Conservation (phyloP, 495 filamentous ascomycete species). For the Lasiosphaeris hirsuta region DNA sequence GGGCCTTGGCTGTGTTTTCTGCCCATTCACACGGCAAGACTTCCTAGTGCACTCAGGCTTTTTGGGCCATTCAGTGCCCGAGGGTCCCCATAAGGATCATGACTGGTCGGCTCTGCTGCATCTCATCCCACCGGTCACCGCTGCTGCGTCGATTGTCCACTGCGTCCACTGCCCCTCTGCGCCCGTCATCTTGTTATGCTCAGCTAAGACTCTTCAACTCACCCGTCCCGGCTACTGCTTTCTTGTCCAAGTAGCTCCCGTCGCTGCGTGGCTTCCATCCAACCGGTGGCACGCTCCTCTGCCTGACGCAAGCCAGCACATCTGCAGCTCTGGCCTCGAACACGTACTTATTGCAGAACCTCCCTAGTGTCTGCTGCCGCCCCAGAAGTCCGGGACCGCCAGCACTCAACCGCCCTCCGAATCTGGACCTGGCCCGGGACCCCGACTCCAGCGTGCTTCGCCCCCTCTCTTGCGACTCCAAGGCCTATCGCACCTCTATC, state of each 20-base stretch:
- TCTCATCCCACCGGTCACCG: slow-evolving; percentile 36
- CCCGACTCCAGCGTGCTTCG: slow-evolving; percentile 6
- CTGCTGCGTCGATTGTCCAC: slow-evolving; percentile 32
- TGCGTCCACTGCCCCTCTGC: slow-evolving; percentile 28
- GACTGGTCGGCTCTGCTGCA: slow-evolving; percentile 40
- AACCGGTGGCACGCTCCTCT: not conserved
- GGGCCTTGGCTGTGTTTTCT: slow-evolving; percentile 21
- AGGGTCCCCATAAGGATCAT: slow-evolving; percentile 32
- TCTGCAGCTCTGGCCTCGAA: slow-evolving; percentile 12
- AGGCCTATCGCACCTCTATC: slow-evolving; percentile 5
- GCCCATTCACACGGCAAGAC: slow-evolving; percentile 29
- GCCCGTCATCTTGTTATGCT: slow-evolving; percentile 32
- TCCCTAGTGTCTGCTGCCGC: slow-evolving; percentile 1
- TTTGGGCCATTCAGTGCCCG: slow-evolving; percentile 40
- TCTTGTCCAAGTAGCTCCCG: slow-evolving; percentile 15
- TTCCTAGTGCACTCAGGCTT: slow-evolving; percentile 22
- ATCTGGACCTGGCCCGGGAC: slow-evolving; percentile 12
- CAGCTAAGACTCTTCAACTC: slow-evolving; percentile 20
- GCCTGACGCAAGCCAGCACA: slow-evolving; percentile 23
- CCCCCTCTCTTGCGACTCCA: slow-evolving; percentile 13
- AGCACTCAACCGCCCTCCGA: slow-evolving; percentile 4
- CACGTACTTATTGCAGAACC: slow-evolving; percentile 23
- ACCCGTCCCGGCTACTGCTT: slow-evolving; percentile 16
- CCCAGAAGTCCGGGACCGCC: not conserved
- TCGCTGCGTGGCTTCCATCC: slow-evolving; percentile 20